Evolutionary conservation across 345 rosid genomes (phyloP).

Genomic region (Cardiospermum halicacabum): DNA sequence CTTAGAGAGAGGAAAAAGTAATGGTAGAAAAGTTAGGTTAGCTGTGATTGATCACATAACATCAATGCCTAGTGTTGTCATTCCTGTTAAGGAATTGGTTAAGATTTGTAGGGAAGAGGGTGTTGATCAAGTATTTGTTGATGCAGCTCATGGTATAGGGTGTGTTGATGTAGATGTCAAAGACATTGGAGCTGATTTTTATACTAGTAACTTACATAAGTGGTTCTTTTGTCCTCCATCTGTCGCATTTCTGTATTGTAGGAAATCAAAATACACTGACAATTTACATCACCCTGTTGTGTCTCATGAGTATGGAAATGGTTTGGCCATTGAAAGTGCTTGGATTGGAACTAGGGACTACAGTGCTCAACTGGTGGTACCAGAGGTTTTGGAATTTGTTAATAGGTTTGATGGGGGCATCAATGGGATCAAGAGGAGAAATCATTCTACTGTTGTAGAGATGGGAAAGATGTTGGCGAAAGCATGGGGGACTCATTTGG

Average conservation of each 20-base stretch:
- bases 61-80: constrained; percentile 86
- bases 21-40: constrained; percentile 67
- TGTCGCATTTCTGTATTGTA: constrained; percentile 77
- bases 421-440: constrained; percentile 71
- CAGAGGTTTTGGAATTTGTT: constrained; percentile 70
- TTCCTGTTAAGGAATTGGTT: constrained; percentile 77
- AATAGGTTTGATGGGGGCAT: constrained; percentile 84
- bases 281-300: constrained; percentile 95
- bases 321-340: constrained; percentile 77
- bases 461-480: constrained; percentile 83
- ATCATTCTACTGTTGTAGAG: constrained; percentile 66
- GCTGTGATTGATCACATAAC: constrained; percentile 94
- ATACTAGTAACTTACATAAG: constrained; percentile 78
- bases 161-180: constrained; percentile 80
- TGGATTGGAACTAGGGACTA: constrained; percentile 97
- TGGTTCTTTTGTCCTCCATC: constrained; percentile 99
- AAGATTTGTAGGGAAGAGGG: constrained; percentile 81
- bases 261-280: constrained; percentile 23
- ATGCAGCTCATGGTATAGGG: constrained; percentile 93
- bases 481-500: constrained; percentile 87
- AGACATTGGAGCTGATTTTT: constrained; percentile 92
- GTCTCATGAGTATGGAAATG: constrained; percentile 85
- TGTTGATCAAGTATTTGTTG: constrained; percentile 85
- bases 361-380: constrained; percentile 81
- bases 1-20: constrained; percentile 54